Conservation (phyloP, 2,329 filamentous ascomycete species). For the Knufia fluminis region DNA sequence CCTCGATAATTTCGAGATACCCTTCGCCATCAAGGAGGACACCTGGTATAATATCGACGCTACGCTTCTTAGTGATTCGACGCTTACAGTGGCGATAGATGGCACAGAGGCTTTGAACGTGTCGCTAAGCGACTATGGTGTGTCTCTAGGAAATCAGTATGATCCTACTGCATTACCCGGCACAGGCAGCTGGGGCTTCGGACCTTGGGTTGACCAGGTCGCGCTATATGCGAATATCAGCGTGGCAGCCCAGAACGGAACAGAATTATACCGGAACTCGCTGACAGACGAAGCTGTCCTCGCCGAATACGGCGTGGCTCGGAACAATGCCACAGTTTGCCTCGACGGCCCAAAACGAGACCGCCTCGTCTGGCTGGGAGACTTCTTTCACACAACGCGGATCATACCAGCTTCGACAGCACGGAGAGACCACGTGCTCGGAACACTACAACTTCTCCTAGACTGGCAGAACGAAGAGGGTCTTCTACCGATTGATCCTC, state of each 20-base stretch:
- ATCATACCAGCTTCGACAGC: conserved; percentile 16
- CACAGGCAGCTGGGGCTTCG: conserved; percentile 15
- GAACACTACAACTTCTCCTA: conserved; percentile 14
- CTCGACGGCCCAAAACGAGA: conserved; percentile 52
- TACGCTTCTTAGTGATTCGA: not conserved
- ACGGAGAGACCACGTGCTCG: conserved; percentile 13
- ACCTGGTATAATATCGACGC: no score
- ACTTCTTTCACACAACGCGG: conserved; percentile 19
- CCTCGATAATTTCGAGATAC: no score
- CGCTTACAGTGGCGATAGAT: not conserved
- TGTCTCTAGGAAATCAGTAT: not conserved
- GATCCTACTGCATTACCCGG: not conserved
- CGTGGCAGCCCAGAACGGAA: conserved; percentile 14
- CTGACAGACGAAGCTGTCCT: conserved; percentile 11
- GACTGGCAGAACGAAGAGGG: conserved; percentile 11
- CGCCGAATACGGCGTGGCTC: conserved; percentile 16
- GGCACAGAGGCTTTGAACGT: not conserved
- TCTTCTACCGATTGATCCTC: conserved; percentile 5
- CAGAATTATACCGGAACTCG: conserved; percentile 14
- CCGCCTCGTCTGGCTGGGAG: conserved; percentile 30
- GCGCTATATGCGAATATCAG: conserved; percentile 14
- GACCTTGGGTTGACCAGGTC: conserved; percentile 19
- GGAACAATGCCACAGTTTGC: conserved; percentile 24
- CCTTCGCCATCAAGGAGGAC: no score
- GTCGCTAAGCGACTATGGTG: not conserved